phyloP scores from a whole-genome alignment of 2,329 filamentous ascomycete genomes.

The Cadophora gregata region DNA sequence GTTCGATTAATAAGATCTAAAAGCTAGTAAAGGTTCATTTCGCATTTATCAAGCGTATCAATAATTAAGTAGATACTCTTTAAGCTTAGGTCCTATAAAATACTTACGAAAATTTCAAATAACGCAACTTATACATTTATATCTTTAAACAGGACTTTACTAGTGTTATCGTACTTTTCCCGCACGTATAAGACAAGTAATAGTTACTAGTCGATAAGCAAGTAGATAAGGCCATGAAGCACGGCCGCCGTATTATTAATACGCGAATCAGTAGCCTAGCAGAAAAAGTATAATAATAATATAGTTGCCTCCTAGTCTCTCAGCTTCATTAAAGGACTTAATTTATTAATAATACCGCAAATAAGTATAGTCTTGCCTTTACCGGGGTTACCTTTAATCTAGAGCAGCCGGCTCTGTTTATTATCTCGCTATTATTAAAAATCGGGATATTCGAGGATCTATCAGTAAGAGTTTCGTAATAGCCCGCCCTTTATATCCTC shows the following conservation, averaged over 20 bases:
- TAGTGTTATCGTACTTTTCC: constrained; percentile 22
- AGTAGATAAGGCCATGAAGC: constrained; percentile 51
- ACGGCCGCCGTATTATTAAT: constrained; percentile 39
- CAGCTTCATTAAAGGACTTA: no score
- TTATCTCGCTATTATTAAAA: no score
- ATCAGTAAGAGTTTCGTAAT: background rate
- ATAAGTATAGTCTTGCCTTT: constrained; percentile 1
- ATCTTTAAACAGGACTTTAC: constrained; percentile 23
- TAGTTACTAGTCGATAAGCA: constrained; percentile 47
- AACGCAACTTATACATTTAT: constrained; percentile 23
- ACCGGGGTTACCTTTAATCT: constrained; percentile 40
- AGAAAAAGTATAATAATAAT: no score
- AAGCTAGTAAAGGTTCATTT: constrained; percentile 18
- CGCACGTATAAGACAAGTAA: constrained; percentile 38
- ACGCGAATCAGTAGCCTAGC: no score
- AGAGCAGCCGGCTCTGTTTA: no score
- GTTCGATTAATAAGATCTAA: constrained; percentile 23
- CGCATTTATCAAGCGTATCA: constrained; percentile 37
- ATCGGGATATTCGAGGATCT: no score
- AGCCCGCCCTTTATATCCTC: constrained; percentile 33
- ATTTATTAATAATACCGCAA: no score
- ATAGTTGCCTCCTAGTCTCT: no score
- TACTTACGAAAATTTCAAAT: constrained; percentile 23
- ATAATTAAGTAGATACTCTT: constrained; percentile 32
- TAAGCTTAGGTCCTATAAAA: constrained; percentile 24